phyloP scores from a whole-genome alignment of 148 eudicot genomes.

The Spergularia bocconei region DNA sequence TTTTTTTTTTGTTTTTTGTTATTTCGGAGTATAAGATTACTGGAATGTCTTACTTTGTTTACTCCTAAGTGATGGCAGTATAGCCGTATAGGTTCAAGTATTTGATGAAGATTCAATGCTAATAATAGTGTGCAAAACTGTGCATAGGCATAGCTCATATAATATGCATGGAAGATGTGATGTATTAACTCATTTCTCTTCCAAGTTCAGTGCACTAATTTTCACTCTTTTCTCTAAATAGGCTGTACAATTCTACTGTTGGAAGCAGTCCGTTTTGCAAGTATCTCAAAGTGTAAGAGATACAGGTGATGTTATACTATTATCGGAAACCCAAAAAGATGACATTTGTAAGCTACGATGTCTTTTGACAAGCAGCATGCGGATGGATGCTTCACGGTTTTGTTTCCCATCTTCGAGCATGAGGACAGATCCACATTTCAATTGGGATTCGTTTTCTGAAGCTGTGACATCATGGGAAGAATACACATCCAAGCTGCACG shows the following conservation, averaged over 20 bases:
- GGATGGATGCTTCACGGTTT: slow-evolving; percentile 36
- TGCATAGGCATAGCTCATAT: no score
- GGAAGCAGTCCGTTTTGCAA: slow-evolving; percentile 46
- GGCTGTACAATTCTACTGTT: slow-evolving; percentile 74
- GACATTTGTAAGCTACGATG: slow-evolving; percentile 32
- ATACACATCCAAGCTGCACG: slow-evolving; percentile 43
- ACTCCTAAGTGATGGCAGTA: neutral
- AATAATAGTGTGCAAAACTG: no score
- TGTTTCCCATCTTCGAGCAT: neutral
- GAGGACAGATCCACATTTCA: slow-evolving; percentile 26
- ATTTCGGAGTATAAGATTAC: no score
- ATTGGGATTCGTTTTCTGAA: slow-evolving; percentile 50
- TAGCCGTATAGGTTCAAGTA: neutral
- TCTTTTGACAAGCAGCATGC: slow-evolving; percentile 37
- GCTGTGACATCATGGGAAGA: slow-evolving; percentile 58
- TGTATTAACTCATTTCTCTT: neutral
- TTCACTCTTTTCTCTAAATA: slow-evolving; percentile 25
- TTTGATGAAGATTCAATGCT: neutral
- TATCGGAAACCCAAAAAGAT: slow-evolving; percentile 47
- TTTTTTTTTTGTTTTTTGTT: no score
- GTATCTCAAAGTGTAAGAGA: slow-evolving; percentile 17
- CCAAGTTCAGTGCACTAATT: neutral
- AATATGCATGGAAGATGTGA: no score
- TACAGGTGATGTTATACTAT: slow-evolving; percentile 21
- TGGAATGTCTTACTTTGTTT: neutral